These are phyloP conservation scores for Elaeagnus macrophylla DNA, from an alignment of 306 rosid genomes.

Conservation along the genomic window DNA sequence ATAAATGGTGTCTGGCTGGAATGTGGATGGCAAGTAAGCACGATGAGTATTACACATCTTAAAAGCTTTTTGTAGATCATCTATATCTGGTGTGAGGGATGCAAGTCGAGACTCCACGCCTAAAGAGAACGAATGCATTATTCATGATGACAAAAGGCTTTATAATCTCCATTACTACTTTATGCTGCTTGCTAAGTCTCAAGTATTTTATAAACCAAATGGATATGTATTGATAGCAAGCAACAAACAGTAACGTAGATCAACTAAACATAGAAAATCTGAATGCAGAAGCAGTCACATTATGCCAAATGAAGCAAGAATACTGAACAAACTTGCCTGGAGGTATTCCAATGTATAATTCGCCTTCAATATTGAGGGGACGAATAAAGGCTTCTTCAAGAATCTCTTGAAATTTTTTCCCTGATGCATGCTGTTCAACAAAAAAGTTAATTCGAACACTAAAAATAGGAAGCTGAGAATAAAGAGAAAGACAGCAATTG, in stretches of 20 bases:
- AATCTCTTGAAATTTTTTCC: constrained; percentile 74
- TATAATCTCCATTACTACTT: too few species aligned
- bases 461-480: constrained; percentile 13
- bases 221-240: too few species aligned
- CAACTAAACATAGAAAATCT: too few species aligned
- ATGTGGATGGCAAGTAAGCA: constrained; percentile 52
- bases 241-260: too few species aligned
- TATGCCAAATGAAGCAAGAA: constrained; percentile 7
- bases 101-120: constrained; percentile 49
- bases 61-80: constrained; percentile 38
- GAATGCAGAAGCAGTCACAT: constrained; percentile 12
- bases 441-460: constrained; percentile 27
- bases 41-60: constrained; percentile 25
- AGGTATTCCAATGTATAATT: constrained; percentile 74
- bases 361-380: constrained; percentile 77
- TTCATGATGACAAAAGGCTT: too few species aligned
- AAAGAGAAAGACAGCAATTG: too few species aligned
- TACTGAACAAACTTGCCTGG: constrained; percentile 49
- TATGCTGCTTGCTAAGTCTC: too few species aligned
- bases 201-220: too few species aligned
- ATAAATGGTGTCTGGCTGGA: constrained; percentile 43
- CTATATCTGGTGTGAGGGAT: constrained; percentile 45
- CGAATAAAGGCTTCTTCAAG: constrained; percentile 73
- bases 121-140: too few species aligned
- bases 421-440: constrained; percentile 66